Base-by-base conservation (phyloP, 495 filamentous ascomycete species). In the Parmelia sp. region DNA sequence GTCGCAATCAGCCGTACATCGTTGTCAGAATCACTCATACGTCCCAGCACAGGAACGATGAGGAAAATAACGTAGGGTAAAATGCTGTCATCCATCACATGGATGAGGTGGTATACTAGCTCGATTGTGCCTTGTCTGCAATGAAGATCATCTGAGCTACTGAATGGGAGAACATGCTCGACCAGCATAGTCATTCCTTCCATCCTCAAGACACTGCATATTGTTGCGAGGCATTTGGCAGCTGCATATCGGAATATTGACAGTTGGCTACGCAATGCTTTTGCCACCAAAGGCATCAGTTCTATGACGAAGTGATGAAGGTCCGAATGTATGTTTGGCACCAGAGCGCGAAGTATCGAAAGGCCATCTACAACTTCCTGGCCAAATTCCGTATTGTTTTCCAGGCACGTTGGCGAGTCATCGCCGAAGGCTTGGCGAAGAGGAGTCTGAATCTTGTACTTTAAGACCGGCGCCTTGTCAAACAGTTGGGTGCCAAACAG, bases 1-100 rank as follows among this genome's bases (percentile, higher is more conserved):
- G 94, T 98, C 4, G 94, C 92, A 62, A 98, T 88, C 29, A 98
- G 83, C 47, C 94, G 86, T 60, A 97, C 86, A 70, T 97, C 92
- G 68, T 92, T 92, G 74, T 98, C 93, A 0, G 93, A 94, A 73
- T 98, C 94, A 73, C 92, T 97, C 94, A 98, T 98, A n/a, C 94
- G 86, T 45, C 94, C 94, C 60, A 98, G 82, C 6, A 98, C 93
- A 4, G 94, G 94, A n/a, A 97, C 93, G 55, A 98, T 93, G 61
- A 98, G 84, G 84, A 98, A 97, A 69, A 98, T 97, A 62, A 98
- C 94, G 74, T 97, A 98, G 12, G 94, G 94, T 25, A 98, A 78
- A 63, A 98, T 97, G 57, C 84, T 83, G 70, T 97, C 95, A 64
- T 95, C 94, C 94, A 98, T 98, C 61, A 97, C 93, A 70, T 95